These are phyloP conservation scores for Russula brevipes DNA, from an alignment of 768 basidiomycete species.

Conservation along the genomic window DNA sequence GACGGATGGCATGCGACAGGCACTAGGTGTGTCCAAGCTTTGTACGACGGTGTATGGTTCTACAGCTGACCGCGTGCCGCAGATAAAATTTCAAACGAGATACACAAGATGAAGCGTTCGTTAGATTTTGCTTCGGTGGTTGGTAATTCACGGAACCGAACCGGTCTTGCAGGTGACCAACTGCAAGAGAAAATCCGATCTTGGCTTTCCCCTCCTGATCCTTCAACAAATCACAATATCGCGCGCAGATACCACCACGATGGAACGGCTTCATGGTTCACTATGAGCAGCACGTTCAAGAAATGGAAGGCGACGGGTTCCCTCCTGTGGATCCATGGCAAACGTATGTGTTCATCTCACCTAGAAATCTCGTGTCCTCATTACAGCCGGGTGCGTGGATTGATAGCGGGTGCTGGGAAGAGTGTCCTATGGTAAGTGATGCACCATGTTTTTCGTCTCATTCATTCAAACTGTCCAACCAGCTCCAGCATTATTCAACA, in stretches of 20 bases:
- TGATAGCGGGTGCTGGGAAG: not conserved
- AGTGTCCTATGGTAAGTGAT: not conserved
- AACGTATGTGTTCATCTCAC: not conserved
- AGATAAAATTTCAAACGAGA: too few relatives aligned
- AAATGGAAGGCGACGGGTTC: not conserved
- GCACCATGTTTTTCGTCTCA: not conserved
- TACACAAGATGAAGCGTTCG: too few relatives aligned
- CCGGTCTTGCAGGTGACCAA: too few relatives aligned
- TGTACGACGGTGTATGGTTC: too few relatives aligned
- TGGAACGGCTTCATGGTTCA: not conserved
- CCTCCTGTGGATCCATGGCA: not conserved
- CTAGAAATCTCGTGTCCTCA: not conserved
- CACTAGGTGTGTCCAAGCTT: not conserved
- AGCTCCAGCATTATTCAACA: not conserved
- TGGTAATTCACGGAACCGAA: too few relatives aligned
- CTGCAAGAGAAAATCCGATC: too few relatives aligned
- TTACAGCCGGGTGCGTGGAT: not conserved
- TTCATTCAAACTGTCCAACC: not conserved
- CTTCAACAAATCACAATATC: too few relatives aligned
- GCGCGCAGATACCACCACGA: too few relatives aligned
- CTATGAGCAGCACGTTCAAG: not conserved
- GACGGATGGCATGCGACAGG: not conserved
- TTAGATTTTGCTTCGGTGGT: too few relatives aligned
- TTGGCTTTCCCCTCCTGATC: too few relatives aligned
- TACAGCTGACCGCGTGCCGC: too few relatives aligned